A percentile compares a stretch with the other conserved stretches of the same genome.
phyloP scores from a whole-genome alignment of 2,329 filamentous ascomycete species.

The Rhinocladiella mackenziei region DNA sequence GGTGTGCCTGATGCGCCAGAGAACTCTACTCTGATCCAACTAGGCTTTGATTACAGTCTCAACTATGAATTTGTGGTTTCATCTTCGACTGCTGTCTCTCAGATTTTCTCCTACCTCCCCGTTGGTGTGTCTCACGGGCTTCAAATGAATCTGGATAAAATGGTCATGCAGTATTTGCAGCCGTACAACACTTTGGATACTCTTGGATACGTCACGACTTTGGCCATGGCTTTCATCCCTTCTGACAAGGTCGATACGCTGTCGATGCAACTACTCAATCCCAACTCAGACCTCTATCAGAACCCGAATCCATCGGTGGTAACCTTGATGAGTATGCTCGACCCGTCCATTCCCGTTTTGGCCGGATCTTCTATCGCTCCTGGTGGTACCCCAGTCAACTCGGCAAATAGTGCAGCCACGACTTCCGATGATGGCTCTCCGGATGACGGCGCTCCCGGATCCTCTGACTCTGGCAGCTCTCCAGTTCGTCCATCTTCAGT shows the following conservation, averaged over 20 bases:
- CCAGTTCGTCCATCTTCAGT: conserved; percentile 48
- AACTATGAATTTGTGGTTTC: conserved; percentile 80
- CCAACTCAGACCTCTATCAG: conserved; percentile 70
- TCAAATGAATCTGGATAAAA: conserved; percentile 32
- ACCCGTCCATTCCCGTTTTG: conserved; percentile 71
- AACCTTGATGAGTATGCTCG: conserved; percentile 74
- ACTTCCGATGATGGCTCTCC: conserved; percentile 39
- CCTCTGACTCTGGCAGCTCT: conserved; percentile 43
- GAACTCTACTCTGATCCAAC: conserved; percentile 69
- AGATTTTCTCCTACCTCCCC: conserved; percentile 79
- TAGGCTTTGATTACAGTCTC: conserved; percentile 75
- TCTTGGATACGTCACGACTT: conserved; percentile 75
- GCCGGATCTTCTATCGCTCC: conserved; percentile 45
- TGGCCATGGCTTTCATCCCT: conserved; percentile 74
- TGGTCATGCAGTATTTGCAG: conserved; percentile 31
- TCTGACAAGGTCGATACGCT: conserved; percentile 64
- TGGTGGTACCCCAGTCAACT: conserved; percentile 37
- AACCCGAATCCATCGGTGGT: conserved; percentile 62
- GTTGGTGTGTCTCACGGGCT: conserved; percentile 65
- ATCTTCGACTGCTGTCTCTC: conserved; percentile 67
- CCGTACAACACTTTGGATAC: conserved; percentile 50
- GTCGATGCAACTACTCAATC: conserved; percentile 64
- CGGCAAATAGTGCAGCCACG: conserved; percentile 28
- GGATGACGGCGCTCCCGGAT: conserved; percentile 46
- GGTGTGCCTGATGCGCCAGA: conserved; percentile 55